Conservation (phyloP, 2,329 filamentous ascomycete species). For the Ophiocordyceps polyrhachis-furcata region DNA sequence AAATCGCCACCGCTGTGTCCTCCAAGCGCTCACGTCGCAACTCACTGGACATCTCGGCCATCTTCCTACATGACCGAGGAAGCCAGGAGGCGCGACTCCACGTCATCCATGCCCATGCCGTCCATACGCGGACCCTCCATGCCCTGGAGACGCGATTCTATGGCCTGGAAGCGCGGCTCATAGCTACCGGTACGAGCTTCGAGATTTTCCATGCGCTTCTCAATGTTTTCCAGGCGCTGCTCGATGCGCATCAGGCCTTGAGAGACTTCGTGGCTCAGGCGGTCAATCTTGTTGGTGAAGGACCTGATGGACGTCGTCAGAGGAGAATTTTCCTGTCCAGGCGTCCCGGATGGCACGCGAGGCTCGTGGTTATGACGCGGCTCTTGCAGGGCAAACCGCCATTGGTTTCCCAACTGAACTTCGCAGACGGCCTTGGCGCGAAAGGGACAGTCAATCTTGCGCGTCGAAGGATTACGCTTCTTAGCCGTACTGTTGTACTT, state of each 20-base stretch:
- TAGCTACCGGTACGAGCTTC: conserved; percentile 25
- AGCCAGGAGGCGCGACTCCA: conserved; percentile 23
- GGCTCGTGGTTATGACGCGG: conserved; percentile 43
- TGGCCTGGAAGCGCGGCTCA: conserved; percentile 25
- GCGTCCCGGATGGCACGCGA: conserved; percentile 31
- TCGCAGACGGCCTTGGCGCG: conserved; percentile 45
- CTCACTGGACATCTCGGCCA: conserved; percentile 1
- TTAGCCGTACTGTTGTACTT: conserved; percentile 47
- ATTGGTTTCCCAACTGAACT: conserved; percentile 42
- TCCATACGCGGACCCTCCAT: conserved; percentile 24
- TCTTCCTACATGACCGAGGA: conserved; percentile 22
- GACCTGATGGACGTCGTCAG: conserved; percentile 38
- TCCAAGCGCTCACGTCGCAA: neutral
- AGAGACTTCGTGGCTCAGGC: conserved; percentile 35
- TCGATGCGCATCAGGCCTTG: conserved; percentile 33
- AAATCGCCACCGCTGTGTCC: neutral
- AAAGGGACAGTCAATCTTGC: conserved; percentile 46
- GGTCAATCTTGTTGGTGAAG: conserved; percentile 40
- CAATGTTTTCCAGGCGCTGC: conserved; percentile 28
- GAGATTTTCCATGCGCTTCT: conserved; percentile 35
- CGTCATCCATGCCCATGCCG: conserved; percentile 24
- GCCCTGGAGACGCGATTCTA: conserved; percentile 22
- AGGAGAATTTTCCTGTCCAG: conserved; percentile 38
- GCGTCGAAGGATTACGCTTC: conserved; percentile 44
- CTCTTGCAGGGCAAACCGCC: conserved; percentile 44